Evolutionary conservation across 257 asterid genomes (phyloP).

Genomic region (Penstemon barbatus): DNA sequence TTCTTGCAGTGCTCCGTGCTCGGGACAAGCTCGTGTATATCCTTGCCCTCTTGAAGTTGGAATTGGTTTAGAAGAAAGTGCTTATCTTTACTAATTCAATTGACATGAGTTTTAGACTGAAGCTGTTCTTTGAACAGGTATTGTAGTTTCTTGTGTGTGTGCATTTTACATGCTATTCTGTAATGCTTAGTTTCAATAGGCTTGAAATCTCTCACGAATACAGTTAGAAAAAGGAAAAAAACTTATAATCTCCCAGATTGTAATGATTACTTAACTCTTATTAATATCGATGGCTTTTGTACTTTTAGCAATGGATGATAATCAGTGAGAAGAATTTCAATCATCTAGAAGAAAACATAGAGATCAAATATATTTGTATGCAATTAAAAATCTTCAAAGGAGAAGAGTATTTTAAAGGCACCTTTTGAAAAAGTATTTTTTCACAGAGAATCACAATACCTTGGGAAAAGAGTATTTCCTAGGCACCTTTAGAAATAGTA

Average conservation of each 20-base stretch:
- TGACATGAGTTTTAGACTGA: conserved; percentile 85
- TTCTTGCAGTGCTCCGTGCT: conserved; percentile 70
- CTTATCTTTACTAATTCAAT: conserved; percentile 84
- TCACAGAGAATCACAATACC: too few species aligned
- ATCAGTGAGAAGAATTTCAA: too few species aligned
- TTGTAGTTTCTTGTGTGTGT: conserved; percentile 9
- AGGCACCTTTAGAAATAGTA: too few species aligned
- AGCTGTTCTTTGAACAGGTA: conserved; percentile 96
- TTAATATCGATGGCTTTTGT: conserved; percentile 1
- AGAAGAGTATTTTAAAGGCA: not conserved
- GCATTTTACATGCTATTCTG: not conserved
- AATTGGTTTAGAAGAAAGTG: conserved; percentile 85
- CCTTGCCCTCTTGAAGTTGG: conserved; percentile 82
- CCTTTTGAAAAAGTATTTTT: too few species aligned
- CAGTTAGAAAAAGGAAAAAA: not conserved
- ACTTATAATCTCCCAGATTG: not conserved
- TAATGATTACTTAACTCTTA: not conserved
- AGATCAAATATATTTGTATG: too few species aligned
- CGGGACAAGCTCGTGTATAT: conserved; percentile 83
- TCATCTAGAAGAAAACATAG: too few species aligned
- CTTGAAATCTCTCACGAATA: conserved; percentile 7
- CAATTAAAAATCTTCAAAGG: not conserved
- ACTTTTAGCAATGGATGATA: too few species aligned
- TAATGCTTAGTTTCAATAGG: conserved; percentile 18
- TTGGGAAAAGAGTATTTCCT: too few species aligned